Evolutionary conservation across 208 protist genomes (phyloP).

Genomic region (Leishmania arabica): DNA sequence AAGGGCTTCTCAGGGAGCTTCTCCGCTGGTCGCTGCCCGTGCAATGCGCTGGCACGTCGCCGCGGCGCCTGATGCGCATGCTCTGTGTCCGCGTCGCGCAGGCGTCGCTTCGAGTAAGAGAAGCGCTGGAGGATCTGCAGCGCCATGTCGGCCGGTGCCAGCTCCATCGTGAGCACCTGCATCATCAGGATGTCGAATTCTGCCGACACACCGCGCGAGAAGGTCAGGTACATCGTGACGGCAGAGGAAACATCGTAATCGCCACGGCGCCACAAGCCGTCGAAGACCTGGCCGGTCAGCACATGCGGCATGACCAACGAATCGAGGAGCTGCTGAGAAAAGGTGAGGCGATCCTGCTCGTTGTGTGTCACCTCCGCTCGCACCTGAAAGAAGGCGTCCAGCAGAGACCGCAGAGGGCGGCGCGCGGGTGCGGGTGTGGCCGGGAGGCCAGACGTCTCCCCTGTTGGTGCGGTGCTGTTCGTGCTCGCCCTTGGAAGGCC

Average conservation of each 20-base stretch:
- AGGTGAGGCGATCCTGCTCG: slow-evolving; percentile 17
- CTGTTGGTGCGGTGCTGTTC: not conserved
- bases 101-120: slow-evolving; percentile 32
- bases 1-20: not conserved
- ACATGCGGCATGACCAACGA: slow-evolving; percentile 79
- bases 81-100: not conserved
- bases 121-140: slow-evolving; percentile 73
- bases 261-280: slow-evolving; percentile 61
- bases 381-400: slow-evolving; percentile 33
- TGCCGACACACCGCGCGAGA: slow-evolving; percentile 18
- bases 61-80: not conserved
- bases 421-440: not conserved
- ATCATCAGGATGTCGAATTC: slow-evolving; percentile 62
- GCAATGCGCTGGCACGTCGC: not conserved
- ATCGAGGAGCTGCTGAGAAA: slow-evolving; percentile 60
- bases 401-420: slow-evolving; percentile 26
- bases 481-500: slow-evolving; percentile 8
- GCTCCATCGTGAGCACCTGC: slow-evolving; percentile 60
- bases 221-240: slow-evolving; percentile 36
- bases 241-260: slow-evolving; percentile 40
- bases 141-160: slow-evolving; percentile 55
- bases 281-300: slow-evolving; percentile 51
- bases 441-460: not conserved
- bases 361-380: slow-evolving; percentile 12
- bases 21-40: not conserved